Evolutionary conservation across 164 flowering plant species (phyloP).

Genomic region (Cinnamomum micranthum): DNA sequence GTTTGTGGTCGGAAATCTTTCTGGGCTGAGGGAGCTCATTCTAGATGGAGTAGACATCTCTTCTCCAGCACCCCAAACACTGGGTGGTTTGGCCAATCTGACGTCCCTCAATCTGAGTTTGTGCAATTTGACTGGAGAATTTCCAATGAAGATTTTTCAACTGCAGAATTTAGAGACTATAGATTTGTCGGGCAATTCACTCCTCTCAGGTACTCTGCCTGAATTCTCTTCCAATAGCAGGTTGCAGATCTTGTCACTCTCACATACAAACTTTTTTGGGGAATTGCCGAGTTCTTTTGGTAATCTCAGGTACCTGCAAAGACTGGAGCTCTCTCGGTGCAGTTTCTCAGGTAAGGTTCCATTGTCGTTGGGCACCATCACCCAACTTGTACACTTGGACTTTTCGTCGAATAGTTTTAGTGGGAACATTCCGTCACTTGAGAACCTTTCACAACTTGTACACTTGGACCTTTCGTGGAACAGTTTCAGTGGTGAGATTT

Average conservation of each 20-base stretch:
- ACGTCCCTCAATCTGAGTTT: neutral
- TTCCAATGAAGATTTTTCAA: neutral
- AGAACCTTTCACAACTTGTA: slow-evolving; percentile 24
- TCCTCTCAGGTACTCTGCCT: slow-evolving; percentile 28
- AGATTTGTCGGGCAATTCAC: slow-evolving; percentile 23
- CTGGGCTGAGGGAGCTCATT: slow-evolving; percentile 11
- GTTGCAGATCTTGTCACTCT: slow-evolving; percentile 21
- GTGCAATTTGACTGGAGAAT: neutral
- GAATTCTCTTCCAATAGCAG: slow-evolving; percentile 23
- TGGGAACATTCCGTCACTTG: slow-evolving; percentile 39
- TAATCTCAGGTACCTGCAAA: slow-evolving; percentile 25
- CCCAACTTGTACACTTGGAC: slow-evolving; percentile 34
- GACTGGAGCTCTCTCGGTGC: slow-evolving; percentile 24
- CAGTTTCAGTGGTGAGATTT: slow-evolving; percentile 35
- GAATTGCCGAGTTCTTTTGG: slow-evolving; percentile 35
- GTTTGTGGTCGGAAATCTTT: neutral
- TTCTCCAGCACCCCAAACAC: neutral
- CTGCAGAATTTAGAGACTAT: slow-evolving; percentile 31
- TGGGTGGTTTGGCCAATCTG: neutral
- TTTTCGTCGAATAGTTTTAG: neutral
- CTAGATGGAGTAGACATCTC: neutral
- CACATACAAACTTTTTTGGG: slow-evolving; percentile 29
- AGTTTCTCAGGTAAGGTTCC: slow-evolving; percentile 42
- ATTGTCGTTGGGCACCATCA: slow-evolving; percentile 20
- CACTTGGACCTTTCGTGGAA: slow-evolving; percentile 22